These are phyloP conservation scores for Neurospora sp. DNA, from an alignment of 2,329 filamentous ascomycete species.

Conservation along the genomic window DNA sequence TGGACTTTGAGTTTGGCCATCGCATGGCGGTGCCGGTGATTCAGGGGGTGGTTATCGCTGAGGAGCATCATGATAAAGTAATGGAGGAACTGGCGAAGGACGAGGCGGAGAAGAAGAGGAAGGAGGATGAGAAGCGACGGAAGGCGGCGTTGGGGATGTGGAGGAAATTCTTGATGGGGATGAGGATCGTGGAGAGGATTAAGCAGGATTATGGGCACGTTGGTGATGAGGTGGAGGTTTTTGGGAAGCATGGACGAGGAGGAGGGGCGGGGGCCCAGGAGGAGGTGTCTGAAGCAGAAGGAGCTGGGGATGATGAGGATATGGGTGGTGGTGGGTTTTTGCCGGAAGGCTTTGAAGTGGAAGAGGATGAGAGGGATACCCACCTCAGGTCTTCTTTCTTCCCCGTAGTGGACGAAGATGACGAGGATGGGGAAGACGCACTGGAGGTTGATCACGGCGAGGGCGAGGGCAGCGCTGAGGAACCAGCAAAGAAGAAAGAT, in stretches of 20 bases:
- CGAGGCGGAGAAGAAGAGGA: conserved; percentile 62
- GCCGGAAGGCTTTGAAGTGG: conserved; percentile 44
- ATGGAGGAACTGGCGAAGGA: conserved; percentile 72
- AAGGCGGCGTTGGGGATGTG: conserved; percentile 66
- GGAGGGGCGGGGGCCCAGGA: conserved; percentile 12
- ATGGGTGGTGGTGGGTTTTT: conserved; percentile 54
- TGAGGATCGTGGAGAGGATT: conserved; percentile 73
- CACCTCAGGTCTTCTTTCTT: conserved; percentile 37
- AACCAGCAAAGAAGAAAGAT: background rate
- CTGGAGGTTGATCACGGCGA: conserved; percentile 24
- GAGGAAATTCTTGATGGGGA: conserved; percentile 77
- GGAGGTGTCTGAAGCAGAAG: conserved; percentile 10
- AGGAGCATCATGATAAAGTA: conserved; percentile 64
- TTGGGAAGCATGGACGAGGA: conserved; percentile 39
- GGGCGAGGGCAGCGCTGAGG: background rate
- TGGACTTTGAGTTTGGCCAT: conserved; percentile 92
- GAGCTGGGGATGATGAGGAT: conserved; percentile 31
- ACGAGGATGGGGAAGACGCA: conserved; percentile 27
- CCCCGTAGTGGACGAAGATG: conserved; percentile 32
- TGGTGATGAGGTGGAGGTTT: conserved; percentile 40
- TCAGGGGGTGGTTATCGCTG: conserved; percentile 78
- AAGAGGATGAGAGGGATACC: conserved; percentile 23
- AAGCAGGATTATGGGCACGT: conserved; percentile 63
- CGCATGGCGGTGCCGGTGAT: conserved; percentile 90
- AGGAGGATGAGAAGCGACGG: conserved; percentile 74